Base-by-base conservation (phyloP, 495 filamentous ascomycete species). In the Aspergillus diversus region DNA sequence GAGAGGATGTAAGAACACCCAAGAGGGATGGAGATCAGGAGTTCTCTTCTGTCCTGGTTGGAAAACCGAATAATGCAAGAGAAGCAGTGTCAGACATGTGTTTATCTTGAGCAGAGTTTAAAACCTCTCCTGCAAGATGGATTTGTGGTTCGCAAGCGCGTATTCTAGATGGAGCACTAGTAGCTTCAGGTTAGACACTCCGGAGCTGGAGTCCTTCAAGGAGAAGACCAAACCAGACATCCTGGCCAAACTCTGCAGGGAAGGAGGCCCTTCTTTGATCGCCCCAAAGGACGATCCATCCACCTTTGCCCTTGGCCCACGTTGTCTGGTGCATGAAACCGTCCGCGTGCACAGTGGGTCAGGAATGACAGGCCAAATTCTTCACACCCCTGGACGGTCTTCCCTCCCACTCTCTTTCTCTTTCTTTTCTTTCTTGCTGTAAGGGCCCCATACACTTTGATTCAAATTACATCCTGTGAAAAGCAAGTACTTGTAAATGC, bases 281-380 rank as follows among this genome's bases (percentile, higher is more conserved):
- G 67, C 63, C 60, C 63, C 63, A 69, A 66, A 66, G 67, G 67
- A 63, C 61, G 67, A 69, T 69, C 67, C 63, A 63, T 69, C 67
- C 66, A 68, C 60, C 56, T 62, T 53, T 71, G 67, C 69, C 66
- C 73, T 73, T 75, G 71, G 74, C 75, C 76, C 76, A 79, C 76
- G 76, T 79, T 79, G 71, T 74, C 70, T 71, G 70, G 72, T 78
- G 75, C 75, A 76, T 75, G 73, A 77, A 75, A 78, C 76, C 69
- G 69, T 73, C 75, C 76, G 76, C 76, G 76, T 79, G 76, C 73
- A 67, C 66, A 62, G 75, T 77, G 76, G 76, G 71, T 76, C 75
- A 67, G 55, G 70, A 71, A 70, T 79, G 76, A 75, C 75, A 77
- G 74, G 70, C 73, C 69, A 60, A 73, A 71, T 77, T 74, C 72